These are phyloP conservation scores for Lachancea nothofagi DNA, from an alignment of 805 yeast genomes.

Conservation along the genomic window DNA sequence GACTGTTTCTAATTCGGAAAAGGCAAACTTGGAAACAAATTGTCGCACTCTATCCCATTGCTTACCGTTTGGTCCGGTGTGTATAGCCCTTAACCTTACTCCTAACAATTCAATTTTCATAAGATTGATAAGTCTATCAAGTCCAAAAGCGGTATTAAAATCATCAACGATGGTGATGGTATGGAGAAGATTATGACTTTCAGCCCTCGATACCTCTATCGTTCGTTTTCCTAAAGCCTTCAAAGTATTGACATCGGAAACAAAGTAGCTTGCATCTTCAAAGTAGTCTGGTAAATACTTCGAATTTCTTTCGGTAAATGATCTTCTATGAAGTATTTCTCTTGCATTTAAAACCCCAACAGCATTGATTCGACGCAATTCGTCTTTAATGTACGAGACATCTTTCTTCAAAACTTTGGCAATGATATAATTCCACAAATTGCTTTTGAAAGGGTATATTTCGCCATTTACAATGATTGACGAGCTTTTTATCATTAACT, in stretches of 20 bases:
- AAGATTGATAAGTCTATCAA: slow-evolving; percentile 40
- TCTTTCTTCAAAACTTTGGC: slow-evolving; percentile 54
- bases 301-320: slow-evolving; percentile 40
- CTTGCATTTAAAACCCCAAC: slow-evolving; percentile 17
- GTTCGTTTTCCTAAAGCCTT: slow-evolving; percentile 18
- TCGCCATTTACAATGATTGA: slow-evolving; percentile 70
- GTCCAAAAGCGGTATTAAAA: slow-evolving; percentile 35
- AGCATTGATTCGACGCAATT: slow-evolving; percentile 14
- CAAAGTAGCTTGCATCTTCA: slow-evolving; percentile 29
- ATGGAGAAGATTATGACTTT: slow-evolving; percentile 24
- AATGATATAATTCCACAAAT: slow-evolving; percentile 50
- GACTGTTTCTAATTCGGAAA: slow-evolving; percentile 9
- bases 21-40: slow-evolving; percentile 21
- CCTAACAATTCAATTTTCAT: slow-evolving; percentile 27
- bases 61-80: slow-evolving; percentile 21
- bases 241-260: slow-evolving; percentile 21
- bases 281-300: slow-evolving; percentile 46
- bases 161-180: slow-evolving; percentile 58
- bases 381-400: slow-evolving; percentile 27
- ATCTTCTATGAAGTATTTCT: slow-evolving; percentile 27
- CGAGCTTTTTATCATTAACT: slow-evolving; percentile 43
- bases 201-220: slow-evolving; percentile 18
- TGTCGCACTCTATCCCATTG: slow-evolving; percentile 20
- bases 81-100: slow-evolving; percentile 38
- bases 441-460: slow-evolving; percentile 43